Evolutionary conservation across 371 early-diverging fungal genomes (phyloP), one percentile per base, ranked within the genome.

Genomic region (Saksenaea oblongispora): DNA sequence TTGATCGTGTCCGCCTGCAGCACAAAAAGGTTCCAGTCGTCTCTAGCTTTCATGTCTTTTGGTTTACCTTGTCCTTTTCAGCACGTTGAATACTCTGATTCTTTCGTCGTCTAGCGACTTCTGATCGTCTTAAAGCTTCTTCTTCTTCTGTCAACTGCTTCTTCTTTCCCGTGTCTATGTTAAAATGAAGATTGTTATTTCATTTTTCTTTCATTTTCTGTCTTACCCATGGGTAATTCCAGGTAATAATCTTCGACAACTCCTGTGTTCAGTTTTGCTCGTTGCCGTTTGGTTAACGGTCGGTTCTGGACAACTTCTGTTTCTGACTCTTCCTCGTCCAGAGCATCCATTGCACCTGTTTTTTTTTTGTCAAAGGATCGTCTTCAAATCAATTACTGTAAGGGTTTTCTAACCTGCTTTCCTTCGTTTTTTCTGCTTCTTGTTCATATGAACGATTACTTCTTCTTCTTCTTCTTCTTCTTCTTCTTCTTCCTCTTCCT

Each of bases 41-140:
- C 5, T 24, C 1, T 55, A 1, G 10, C 13, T 17, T 55, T n/a
- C 31, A 34, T 0, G 41, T 2, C 22, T 14, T 1, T 42, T 11
- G 13, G 1, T 13, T 59, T 73, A 83, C 82, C 67, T 91, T 90
- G 54, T 89, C 86, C 65, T 89, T 89, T 67, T 91, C 91, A 10
- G 90, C 90, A 34, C 89, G 79, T 70, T 91, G 90, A 39, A 87
- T 81, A 37, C 88, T 90, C 64, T 89, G 91, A 67, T 90, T 90
- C 72, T 90, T 91, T 64, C 91, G 83, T 26, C 89, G 82, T 61
- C 91, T 84, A 1, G 89, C 87, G 26, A 87, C 85, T 72, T 91
- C 91, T n/a, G 90, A 89, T 70, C 79, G 84, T 62, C 83, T 77
- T 35, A 91, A 68, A 0, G 90, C 88, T 47, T 87, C 72, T 57